These are phyloP conservation scores for Besnoitia besnoiti DNA, from an alignment of 169 alveolate species.

Conservation along the genomic window DNA sequence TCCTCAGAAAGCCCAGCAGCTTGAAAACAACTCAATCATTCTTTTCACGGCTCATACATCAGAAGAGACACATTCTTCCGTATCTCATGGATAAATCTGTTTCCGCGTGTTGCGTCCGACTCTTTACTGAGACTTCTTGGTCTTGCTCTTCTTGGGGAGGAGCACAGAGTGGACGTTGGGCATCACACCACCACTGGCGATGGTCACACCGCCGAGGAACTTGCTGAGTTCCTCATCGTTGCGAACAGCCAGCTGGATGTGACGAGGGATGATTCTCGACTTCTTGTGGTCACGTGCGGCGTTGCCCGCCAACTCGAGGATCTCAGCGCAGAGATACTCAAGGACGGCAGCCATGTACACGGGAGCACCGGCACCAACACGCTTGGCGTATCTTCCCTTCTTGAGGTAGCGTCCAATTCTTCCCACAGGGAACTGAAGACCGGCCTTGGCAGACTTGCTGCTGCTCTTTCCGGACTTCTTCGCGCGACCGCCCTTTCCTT, in stretches of 20 bases:
- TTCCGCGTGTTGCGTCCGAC: neutral
- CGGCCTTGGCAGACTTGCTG: conserved; percentile 98
- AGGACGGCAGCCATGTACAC: conserved; percentile 97
- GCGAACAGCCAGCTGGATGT: conserved; percentile 97
- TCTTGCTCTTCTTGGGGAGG: conserved; percentile 90
- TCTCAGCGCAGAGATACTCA: conserved; percentile 98
- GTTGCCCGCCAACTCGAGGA: conserved; percentile 98
- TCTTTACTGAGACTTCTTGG: conserved; percentile 54
- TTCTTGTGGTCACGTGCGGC: conserved; percentile 98
- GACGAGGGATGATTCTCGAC: conserved; percentile 98
- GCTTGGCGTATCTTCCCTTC: conserved; percentile 97
- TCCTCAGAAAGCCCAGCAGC: neutral
- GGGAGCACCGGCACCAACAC: conserved; percentile 85
- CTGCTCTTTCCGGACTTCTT: conserved; percentile 85
- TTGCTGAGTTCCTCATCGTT: conserved; percentile 98
- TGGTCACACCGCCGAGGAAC: conserved; percentile 96
- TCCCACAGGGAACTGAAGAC: conserved; percentile 99
- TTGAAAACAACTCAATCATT: too few species aligned
- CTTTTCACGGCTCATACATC: neutral
- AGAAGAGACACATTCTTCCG: neutral
- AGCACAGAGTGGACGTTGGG: conserved; percentile 97
- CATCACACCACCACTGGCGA: conserved; percentile 98
- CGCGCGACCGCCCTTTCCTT: conserved; percentile 83
- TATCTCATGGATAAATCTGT: too few species aligned
- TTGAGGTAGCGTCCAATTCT: conserved; percentile 97